Conservation (phyloP, 106 monocot species). For the Dendrobium catenatum region DNA sequence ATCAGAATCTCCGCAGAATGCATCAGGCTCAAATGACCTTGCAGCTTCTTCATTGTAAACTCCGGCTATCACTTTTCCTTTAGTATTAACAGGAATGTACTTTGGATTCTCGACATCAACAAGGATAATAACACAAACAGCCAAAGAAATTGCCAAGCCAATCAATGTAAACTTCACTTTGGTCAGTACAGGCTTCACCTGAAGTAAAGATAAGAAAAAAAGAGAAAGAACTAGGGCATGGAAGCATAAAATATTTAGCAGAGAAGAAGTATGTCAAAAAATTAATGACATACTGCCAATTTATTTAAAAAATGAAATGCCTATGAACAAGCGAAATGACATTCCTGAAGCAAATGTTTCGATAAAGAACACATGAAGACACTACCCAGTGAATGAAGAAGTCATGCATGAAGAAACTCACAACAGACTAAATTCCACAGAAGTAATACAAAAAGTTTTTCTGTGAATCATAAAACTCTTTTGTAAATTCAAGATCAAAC, state of each 20-base stretch:
- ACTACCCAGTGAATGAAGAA: too few species aligned
- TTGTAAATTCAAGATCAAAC: too few species aligned
- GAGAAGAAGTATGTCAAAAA: background rate
- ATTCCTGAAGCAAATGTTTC: background rate
- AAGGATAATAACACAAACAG: slow-evolving; percentile 48
- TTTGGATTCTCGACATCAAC: slow-evolving; percentile 47
- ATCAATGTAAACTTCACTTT: slow-evolving; percentile 84
- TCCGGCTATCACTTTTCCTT: slow-evolving; percentile 44
- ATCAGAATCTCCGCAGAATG: slow-evolving; percentile 75
- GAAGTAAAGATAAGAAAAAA: background rate
- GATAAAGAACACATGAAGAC: background rate
- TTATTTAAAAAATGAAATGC: too few species aligned
- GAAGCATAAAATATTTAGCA: background rate
- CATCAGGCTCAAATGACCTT: slow-evolving; percentile 88
- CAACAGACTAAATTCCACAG: too few species aligned
- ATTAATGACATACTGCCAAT: too few species aligned
- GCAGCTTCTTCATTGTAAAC: slow-evolving; percentile 76
- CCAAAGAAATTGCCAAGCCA: slow-evolving; percentile 66
- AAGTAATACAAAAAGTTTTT: too few species aligned
- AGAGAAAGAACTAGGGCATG: background rate
- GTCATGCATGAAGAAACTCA: too few species aligned
- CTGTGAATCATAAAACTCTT: too few species aligned
- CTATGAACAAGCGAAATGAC: too few species aligned
- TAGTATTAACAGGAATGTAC: slow-evolving; percentile 18
- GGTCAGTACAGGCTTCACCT: slow-evolving; percentile 90